phyloP scores from a whole-genome alignment of 805 yeast genomes.

The Huiozyma naganishii region DNA sequence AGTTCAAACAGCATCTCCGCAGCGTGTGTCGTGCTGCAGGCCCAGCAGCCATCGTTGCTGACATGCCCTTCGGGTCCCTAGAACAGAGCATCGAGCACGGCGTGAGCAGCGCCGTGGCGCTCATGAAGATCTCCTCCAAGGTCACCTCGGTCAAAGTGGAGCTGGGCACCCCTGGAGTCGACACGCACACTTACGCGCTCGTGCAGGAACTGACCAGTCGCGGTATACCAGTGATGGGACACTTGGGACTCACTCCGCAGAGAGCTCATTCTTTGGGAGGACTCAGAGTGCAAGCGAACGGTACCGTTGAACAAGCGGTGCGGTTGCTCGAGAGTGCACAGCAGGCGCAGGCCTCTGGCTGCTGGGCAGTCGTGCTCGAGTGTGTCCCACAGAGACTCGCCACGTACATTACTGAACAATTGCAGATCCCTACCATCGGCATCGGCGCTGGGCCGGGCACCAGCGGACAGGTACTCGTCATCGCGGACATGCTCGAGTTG shows the following conservation, averaged over 20 bases:
- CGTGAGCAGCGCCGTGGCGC: conserved; percentile 52
- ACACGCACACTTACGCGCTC: conserved; percentile 39
- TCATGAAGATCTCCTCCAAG: conserved; percentile 21
- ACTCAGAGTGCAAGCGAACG: conserved; percentile 73
- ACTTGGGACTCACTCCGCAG: conserved; percentile 89
- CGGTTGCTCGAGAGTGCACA: conserved; percentile 55
- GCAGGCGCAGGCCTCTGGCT: conserved; percentile 65
- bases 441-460: conserved; percentile 87
- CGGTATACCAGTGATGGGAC: conserved; percentile 88
- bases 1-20: conserved; percentile 63
- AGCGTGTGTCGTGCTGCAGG: conserved; percentile 68
- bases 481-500: conserved; percentile 77
- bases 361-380: conserved; percentile 64
- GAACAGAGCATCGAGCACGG: conserved; percentile 60
- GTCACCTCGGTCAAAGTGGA: conserved; percentile 49
- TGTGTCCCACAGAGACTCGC: conserved; percentile 78
- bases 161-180: conserved; percentile 42
- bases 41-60: conserved; percentile 45
- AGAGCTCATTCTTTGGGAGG: conserved; percentile 72
- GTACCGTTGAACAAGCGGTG: conserved; percentile 40
- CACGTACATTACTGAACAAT: conserved; percentile 43
- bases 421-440: conserved; percentile 78
- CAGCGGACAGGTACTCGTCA: conserved; percentile 84
- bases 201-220: conserved; percentile 45
- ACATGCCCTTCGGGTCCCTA: conserved; percentile 81